Evolutionary conservation across 345 rosid genomes (phyloP), one percentile per base, ranked within the genome.

Genomic region (Sonneratia alba): DNA sequence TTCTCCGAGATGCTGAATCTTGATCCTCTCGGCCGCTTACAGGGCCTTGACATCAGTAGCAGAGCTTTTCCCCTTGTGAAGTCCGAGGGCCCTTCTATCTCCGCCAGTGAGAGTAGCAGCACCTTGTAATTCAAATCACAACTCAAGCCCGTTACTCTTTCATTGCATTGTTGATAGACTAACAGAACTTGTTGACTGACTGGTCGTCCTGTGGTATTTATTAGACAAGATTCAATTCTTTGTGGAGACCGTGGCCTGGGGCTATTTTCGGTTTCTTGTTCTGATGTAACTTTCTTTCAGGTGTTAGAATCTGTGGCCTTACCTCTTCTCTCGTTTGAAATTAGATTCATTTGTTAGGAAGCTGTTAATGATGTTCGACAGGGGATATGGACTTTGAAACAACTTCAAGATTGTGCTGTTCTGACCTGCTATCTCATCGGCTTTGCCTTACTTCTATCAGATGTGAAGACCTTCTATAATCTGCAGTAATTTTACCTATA

Each of bases 71-170:
- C 79, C 75, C 67, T 83, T 59, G 87, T 86, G 71, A 89, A 87
- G 76, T 79, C 88, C 5, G 97, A 87, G 83, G 96, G 85, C 82
- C 89, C 88, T 66, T 84, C 91, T 27, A 73, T 90, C 74, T 86
- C 93, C 36, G 93, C 91, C 40, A 80, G 91, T 81, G 96, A 90
- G 86, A 87, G 95, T 83, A 86, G 92, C 83, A 89, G 86, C 75
- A 90, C 95, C 51, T 83, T 85, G 79, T 92, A 79, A 83, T 34
- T 69, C 51, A 72, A 65, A 36, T 67, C 84, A 85, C 72, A 71
- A 71, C 81, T 82, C 81, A 79, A 77, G 71, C 59, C 66, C 61
- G 71, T 66, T 67, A 73, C 64, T 66, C 63, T 32, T 70, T 43
- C 73, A 69, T 78, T 78, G 77, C 74, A 73, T 79, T 85, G 51